These are phyloP conservation scores for Fennellomyces sp. DNA, from an alignment of 371 early-diverging fungal genomes.

Conservation along the genomic window DNA sequence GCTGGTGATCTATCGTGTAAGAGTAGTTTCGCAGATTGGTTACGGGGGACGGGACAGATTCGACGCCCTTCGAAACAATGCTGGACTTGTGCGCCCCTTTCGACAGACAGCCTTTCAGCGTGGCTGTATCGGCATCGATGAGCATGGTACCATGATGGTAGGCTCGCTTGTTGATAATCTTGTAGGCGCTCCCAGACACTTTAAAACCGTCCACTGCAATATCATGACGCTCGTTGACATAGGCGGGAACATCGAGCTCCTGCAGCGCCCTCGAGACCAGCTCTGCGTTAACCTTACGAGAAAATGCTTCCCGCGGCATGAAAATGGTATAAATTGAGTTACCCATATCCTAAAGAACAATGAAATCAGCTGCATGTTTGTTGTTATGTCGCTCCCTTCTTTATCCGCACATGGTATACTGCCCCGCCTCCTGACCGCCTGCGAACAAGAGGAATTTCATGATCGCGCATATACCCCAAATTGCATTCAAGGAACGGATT, in stretches of 20 bases:
- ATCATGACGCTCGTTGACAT: constrained; percentile 90
- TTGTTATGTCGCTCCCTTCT: not conserved
- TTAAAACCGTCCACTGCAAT: constrained; percentile 81
- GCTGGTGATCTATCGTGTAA: constrained; percentile 78
- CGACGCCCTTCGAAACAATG: constrained; percentile 86
- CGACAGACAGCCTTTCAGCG: constrained; percentile 55
- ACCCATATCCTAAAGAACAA: constrained; percentile 74
- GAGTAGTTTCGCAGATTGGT: constrained; percentile 82
- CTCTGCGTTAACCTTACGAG: constrained; percentile 75
- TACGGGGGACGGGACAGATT: constrained; percentile 87
- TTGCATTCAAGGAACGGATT: constrained; percentile 96
- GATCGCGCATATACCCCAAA: constrained; percentile 62
- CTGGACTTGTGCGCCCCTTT: constrained; percentile 44
- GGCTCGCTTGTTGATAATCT: constrained; percentile 79
- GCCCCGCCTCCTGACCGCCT: constrained; percentile 96
- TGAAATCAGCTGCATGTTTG: not conserved
- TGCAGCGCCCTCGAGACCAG: constrained; percentile 80
- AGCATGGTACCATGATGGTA: constrained; percentile 99
- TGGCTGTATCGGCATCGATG: constrained; percentile 82
- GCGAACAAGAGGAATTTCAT: constrained; percentile 81
- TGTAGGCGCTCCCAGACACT: constrained; percentile 95
- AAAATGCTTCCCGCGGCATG: constrained; percentile 89
- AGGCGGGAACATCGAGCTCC: constrained; percentile 82
- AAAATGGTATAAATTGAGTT: constrained; percentile 93
- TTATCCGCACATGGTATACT: constrained; percentile 86